Evolutionary conservation across 768 basidiomycete genomes (phyloP), one percentile per base, ranked within the genome.

Genomic region (Hebeloma cylindrosporum): DNA sequence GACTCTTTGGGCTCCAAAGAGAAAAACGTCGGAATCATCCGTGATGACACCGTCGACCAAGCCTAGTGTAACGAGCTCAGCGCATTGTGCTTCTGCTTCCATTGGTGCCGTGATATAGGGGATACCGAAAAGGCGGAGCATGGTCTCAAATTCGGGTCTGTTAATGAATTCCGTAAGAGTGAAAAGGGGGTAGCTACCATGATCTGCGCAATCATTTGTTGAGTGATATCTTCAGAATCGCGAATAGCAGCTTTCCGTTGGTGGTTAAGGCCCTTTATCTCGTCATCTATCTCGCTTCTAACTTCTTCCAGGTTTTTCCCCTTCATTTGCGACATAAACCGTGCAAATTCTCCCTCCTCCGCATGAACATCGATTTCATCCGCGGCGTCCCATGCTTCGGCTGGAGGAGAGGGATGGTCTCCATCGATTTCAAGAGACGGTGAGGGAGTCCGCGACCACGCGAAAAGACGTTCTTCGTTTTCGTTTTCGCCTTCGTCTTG

Each of bases 31-130:
- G 4, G 93, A 96, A 65, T 99, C 96, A 63, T 99, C 96, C 0
- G 96, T 99, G 62, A 99, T 98, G 43, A 99, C 88, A 0, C 96
- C 96, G 52, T 99, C 93, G 27, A 96, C 95, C 21, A 98, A 75
- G 11, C 83, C 81, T 10, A 97, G 74, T 4, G 79, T 70, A 6
- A 92, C 84, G 7, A 99, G 83, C 54, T 91, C 85, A 0, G 96
- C 95, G 59, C 96, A 99, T 63, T 99, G 96, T 0, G 96, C 96
- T 65, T 99, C 96, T 31, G 96, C 96, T 73, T 99, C 96, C 92
- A 95, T 95, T 2, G 96, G 96, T 2, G 96, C 96, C 3, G 94
- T 96, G 57, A 98, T 90, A 59, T 95, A 99, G 2, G 96, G 96
- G 43, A 98, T 96, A 9, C 96, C 96, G 56, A 97, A 97, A 14